phyloP scores from a whole-genome alignment of 108 stramenopile genomes.

The Phaeodactylum tricornutum region DNA sequence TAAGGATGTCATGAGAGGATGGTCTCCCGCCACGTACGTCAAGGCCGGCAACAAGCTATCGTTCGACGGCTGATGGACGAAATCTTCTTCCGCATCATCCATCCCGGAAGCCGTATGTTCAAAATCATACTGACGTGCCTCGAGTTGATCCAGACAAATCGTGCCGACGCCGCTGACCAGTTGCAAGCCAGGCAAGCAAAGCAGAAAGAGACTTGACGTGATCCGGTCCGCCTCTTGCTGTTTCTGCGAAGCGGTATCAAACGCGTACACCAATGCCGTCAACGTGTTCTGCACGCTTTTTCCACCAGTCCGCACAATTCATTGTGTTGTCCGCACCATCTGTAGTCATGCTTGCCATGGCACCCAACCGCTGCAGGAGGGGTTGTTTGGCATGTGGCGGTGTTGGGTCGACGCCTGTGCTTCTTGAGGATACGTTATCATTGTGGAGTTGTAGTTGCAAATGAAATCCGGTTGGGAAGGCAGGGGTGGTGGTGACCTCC shows the following conservation, averaged over 20 bases:
- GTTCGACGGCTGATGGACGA: conserved; percentile 6
- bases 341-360: no score
- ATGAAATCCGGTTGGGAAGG: conserved; percentile 30
- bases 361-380: conserved; percentile 34
- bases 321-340: no score
- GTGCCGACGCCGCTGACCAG: conserved; percentile 53
- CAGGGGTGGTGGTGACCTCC: not conserved
- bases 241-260: conserved; percentile 82
- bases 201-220: conserved; percentile 51
- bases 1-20: conserved; percentile 54
- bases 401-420: no score
- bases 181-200: conserved; percentile 61
- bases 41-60: conserved; percentile 36
- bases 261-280: conserved; percentile 38
- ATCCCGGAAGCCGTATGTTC: conserved; percentile 31
- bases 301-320: no score
- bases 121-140: conserved; percentile 59
- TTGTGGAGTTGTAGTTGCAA: conserved; percentile 83
- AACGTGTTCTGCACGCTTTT: conserved; percentile 23
- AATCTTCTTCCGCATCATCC: conserved; percentile 24
- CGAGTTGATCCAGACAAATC: conserved; percentile 56
- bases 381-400: conserved; percentile 22
- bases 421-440: conserved; percentile 96
- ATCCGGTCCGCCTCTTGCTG: conserved; percentile 64
- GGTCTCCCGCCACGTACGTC: conserved; percentile 69